Conservation (phyloP, 192 early-diverging fungal genomes). For the Gonapodya sp. region DNA sequence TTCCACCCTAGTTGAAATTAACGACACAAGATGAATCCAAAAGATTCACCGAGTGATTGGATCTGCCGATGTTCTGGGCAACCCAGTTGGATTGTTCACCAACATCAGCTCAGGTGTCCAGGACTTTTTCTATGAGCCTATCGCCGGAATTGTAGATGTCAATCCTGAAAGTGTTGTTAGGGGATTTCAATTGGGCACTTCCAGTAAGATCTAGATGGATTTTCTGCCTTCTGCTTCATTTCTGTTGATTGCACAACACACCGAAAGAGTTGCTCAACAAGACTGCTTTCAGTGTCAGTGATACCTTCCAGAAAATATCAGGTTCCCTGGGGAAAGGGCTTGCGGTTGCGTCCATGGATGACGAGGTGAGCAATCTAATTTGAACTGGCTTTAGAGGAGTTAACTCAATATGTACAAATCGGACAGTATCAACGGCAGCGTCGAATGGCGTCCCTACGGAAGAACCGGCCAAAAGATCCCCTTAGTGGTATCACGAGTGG, state of each 20-base stretch:
- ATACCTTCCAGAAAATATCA: constrained; percentile 90
- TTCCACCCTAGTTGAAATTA: not conserved
- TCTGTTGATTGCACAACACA: no score
- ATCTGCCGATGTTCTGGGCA: constrained; percentile 93
- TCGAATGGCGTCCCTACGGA: not conserved
- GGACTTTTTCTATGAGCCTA: constrained; percentile 97
- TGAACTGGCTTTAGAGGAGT: not conserved
- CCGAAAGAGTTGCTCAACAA: constrained; percentile 66
- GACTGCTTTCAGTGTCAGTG: constrained; percentile 91
- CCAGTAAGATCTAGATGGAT: constrained; percentile 29
- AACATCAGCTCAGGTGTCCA: constrained; percentile 87
- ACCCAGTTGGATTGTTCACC: constrained; percentile 95
- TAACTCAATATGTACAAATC: not conserved
- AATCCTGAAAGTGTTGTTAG: not conserved
- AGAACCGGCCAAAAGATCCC: constrained; percentile 3
- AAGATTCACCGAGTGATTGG: constrained; percentile 78
- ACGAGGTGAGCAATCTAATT: constrained; percentile 24
- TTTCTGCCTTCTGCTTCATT: no score
- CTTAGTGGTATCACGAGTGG: not conserved
- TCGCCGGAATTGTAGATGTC: constrained; percentile 53
- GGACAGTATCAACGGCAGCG: not conserved
- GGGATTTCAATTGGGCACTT: not conserved
- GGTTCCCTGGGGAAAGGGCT: constrained; percentile 95
- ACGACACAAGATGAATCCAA: constrained; percentile 24
- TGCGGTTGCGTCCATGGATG: constrained; percentile 90